phyloP scores from a whole-genome alignment of 2,329 filamentous ascomycete genomes.

The Paramyrothecium roridum region DNA sequence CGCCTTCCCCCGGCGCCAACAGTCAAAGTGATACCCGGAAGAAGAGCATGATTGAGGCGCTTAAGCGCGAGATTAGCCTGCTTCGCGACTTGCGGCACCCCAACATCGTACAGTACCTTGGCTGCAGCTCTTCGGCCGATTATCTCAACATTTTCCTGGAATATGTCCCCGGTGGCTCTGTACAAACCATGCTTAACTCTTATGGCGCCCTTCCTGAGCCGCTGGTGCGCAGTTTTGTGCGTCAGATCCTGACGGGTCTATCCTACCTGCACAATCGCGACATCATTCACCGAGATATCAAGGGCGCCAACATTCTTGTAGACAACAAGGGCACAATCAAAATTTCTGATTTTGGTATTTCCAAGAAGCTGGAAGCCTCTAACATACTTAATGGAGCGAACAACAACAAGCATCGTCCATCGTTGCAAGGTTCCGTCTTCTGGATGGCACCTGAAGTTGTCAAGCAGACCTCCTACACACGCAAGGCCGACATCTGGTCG shows the following conservation, averaged over 20 bases:
- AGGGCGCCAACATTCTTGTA: slow-evolving; percentile 96
- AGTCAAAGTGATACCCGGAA: slow-evolving; percentile 85
- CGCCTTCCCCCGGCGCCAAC: slow-evolving; percentile 73
- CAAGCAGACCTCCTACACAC: slow-evolving; percentile 94
- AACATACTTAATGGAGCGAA: slow-evolving; percentile 71
- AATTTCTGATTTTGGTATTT: slow-evolving; percentile 98
- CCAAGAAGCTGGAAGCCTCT: slow-evolving; percentile 92
- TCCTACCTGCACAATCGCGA: slow-evolving; percentile 91
- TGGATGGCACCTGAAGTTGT: slow-evolving; percentile 99
- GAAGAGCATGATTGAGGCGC: slow-evolving; percentile 95
- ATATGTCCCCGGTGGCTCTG: slow-evolving; percentile 95
- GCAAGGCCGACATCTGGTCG: slow-evolving; percentile 98
- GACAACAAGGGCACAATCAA: slow-evolving; percentile 99
- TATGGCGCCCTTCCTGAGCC: slow-evolving; percentile 94
- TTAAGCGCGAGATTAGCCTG: slow-evolving; percentile 94
- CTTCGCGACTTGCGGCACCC: slow-evolving; percentile 91
- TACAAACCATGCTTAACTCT: slow-evolving; percentile 97
- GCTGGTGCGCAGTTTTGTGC: slow-evolving; percentile 91
- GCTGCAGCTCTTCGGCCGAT: slow-evolving; percentile 85
- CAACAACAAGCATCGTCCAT: slow-evolving; percentile 68
- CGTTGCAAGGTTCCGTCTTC: slow-evolving; percentile 94
- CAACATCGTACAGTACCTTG: slow-evolving; percentile 97
- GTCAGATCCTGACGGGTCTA: slow-evolving; percentile 89
- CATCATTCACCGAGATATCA: slow-evolving; percentile 98
- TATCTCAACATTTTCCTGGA: slow-evolving; percentile 99